phyloP scores from a whole-genome alignment of 129 eudicot genomes.

The Tagetes patula region DNA sequence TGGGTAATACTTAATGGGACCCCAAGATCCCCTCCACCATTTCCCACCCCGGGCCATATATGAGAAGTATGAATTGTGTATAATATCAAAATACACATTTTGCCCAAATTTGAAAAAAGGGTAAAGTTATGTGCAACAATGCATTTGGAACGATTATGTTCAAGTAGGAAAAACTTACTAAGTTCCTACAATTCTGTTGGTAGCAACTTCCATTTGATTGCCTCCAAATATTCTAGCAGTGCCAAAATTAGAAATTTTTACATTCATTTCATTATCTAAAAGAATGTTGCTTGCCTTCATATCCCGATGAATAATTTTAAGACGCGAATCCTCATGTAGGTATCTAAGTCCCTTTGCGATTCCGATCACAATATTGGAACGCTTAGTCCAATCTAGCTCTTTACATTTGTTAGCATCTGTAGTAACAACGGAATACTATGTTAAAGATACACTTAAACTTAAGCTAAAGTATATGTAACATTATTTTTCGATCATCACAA shows the following conservation, averaged over 20 bases:
- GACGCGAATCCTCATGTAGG: conserved; percentile 56
- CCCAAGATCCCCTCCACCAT: too few relatives aligned
- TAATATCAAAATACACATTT: too few relatives aligned
- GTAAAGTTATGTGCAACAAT: not conserved
- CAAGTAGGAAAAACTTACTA: conserved; percentile 30
- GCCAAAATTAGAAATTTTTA: conserved; percentile 63
- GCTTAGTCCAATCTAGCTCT: conserved; percentile 47
- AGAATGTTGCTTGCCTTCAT: conserved; percentile 47
- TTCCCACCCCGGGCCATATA: too few relatives aligned
- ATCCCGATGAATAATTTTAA: conserved; percentile 47
- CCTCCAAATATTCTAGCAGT: conserved; percentile 46
- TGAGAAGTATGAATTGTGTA: too few relatives aligned
- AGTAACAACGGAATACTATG: not conserved
- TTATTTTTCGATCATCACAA: not conserved
- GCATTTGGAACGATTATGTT: not conserved
- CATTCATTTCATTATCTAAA: conserved; percentile 44
- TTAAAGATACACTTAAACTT: not conserved
- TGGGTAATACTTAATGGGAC: too few relatives aligned
- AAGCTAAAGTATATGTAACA: too few relatives aligned
- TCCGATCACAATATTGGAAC: conserved; percentile 46
- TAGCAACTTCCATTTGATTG: conserved; percentile 38
- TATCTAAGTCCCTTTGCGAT: conserved; percentile 55
- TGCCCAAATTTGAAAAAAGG: not conserved
- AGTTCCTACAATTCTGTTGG: conserved; percentile 50
- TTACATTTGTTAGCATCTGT: conserved; percentile 40